These are phyloP conservation scores for Lotmaria passim DNA, from an alignment of 208 protist species.

Conservation along the genomic window DNA sequence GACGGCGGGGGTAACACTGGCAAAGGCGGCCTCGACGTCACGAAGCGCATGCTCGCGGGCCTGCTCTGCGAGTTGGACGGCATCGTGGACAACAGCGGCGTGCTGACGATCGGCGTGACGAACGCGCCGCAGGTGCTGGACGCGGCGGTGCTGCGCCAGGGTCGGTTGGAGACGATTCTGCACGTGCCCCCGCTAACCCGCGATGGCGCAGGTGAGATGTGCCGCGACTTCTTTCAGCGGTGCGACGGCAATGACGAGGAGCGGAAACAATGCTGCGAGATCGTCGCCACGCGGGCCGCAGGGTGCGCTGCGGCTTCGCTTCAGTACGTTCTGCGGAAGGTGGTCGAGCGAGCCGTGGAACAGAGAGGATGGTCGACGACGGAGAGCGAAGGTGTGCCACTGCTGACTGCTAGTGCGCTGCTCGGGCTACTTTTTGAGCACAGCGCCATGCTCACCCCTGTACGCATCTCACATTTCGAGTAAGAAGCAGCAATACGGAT, in stretches of 20 bases:
- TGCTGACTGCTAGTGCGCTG: conserved; percentile 9
- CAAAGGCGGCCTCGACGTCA: conserved; percentile 49
- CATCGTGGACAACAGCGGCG: conserved; percentile 82
- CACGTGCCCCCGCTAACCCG: conserved; percentile 63
- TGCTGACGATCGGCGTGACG: conserved; percentile 92
- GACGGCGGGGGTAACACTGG: conserved; percentile 18
- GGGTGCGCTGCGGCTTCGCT: conserved; percentile 62
- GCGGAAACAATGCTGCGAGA: conserved; percentile 7
- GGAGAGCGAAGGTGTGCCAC: neutral
- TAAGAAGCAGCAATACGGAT: neutral
- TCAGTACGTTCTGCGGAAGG: conserved; percentile 56
- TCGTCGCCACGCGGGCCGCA: conserved; percentile 43
- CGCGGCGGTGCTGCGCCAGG: conserved; percentile 96
- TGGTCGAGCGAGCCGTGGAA: conserved; percentile 52
- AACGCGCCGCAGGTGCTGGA: conserved; percentile 89
- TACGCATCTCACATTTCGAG: conserved; percentile 6
- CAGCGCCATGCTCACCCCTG: conserved; percentile 10
- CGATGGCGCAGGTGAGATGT: conserved; percentile 54
- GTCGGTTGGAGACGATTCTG: conserved; percentile 87
- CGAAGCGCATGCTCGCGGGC: conserved; percentile 92
- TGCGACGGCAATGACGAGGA: conserved; percentile 38
- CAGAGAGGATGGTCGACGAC: conserved; percentile 10
- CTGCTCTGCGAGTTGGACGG: conserved; percentile 98
- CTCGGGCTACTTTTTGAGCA: conserved; percentile 25
- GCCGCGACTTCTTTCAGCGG: conserved; percentile 53